Evolutionary conservation across 2,329 filamentous ascomycete species (phyloP).

Genomic region (Alternaria conjuncta): DNA sequence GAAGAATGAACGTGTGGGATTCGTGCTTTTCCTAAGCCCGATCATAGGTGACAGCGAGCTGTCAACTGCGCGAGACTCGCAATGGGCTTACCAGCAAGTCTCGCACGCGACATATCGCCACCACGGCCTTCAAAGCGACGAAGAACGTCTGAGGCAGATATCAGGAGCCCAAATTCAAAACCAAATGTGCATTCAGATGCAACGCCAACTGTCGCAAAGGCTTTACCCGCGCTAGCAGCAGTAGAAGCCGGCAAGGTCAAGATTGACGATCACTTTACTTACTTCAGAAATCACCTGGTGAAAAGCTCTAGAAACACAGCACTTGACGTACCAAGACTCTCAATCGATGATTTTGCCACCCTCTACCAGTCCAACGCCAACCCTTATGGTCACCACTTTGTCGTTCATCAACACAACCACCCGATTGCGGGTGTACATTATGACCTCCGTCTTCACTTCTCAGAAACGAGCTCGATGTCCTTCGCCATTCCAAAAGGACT

Average conservation of each 20-base stretch:
- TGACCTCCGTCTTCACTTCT: conserved; percentile 74
- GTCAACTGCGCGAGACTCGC: background rate
- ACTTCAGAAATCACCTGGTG: conserved; percentile 54
- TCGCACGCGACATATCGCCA: conserved; percentile 32
- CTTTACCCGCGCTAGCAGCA: conserved; percentile 46
- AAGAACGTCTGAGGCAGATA: conserved; percentile 7
- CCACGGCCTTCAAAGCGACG: conserved; percentile 24
- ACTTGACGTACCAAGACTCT: conserved; percentile 43
- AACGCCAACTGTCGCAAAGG: background rate
- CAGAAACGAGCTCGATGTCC: conserved; percentile 68
- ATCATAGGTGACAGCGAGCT: background rate
- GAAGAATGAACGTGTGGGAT: background rate
- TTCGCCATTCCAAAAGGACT: conserved; percentile 57
- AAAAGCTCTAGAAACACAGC: conserved; percentile 17
- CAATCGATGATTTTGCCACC: conserved; percentile 51
- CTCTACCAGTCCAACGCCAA: conserved; percentile 59
- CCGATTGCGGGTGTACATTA: conserved; percentile 72
- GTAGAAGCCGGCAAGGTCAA: conserved; percentile 60
- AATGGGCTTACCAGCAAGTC: conserved; percentile 26
- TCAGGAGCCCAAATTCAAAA: background rate
- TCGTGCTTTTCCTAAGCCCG: background rate
- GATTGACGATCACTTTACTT: conserved; percentile 57
- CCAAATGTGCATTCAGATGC: background rate
- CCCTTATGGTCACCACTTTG: conserved; percentile 60
- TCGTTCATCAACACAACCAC: conserved; percentile 77